Evolutionary conservation across 106 monocot genomes (phyloP).

Genomic region (Alisma plantagoaquatica): DNA sequence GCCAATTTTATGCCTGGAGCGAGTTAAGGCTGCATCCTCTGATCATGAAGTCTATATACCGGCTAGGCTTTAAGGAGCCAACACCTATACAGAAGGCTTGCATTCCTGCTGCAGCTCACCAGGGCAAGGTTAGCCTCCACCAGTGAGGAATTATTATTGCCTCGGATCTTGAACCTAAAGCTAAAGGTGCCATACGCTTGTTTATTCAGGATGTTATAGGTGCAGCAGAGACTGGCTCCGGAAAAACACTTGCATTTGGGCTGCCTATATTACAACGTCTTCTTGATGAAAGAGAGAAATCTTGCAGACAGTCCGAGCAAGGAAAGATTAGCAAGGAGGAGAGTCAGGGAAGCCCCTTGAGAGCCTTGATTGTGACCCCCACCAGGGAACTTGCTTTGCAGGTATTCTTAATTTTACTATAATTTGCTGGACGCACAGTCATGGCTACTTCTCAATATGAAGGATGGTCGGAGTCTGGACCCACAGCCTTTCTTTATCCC

Average conservation of each 20-base stretch:
- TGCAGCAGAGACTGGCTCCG: slow-evolving; percentile 99
- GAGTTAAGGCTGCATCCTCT: slow-evolving; percentile 82
- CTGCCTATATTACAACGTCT: slow-evolving; percentile 88
- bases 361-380: slow-evolving; percentile 78
- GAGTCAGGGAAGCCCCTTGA: slow-evolving; percentile 32
- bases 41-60: slow-evolving; percentile 67
- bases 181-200: not conserved
- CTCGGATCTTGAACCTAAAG: not conserved
- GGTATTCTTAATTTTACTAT: no score
- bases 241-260: slow-evolving; percentile 97
- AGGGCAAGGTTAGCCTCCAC: slow-evolving; percentile 63
- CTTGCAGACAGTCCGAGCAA: slow-evolving; percentile 19
- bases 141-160: not conserved
- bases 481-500: not conserved
- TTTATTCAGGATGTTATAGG: slow-evolving; percentile 96
- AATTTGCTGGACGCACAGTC: no score
- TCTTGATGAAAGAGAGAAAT: slow-evolving; percentile 80
- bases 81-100: slow-evolving; percentile 93
- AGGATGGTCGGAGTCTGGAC: not conserved
- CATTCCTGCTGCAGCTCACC: slow-evolving; percentile 86
- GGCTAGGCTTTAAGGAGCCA: slow-evolving; percentile 88
- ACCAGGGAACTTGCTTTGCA: slow-evolving; percentile 97
- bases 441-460: not conserved
- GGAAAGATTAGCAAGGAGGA: slow-evolving; percentile 11
- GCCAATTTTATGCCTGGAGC: slow-evolving; percentile 74